A percentile compares a stretch with the other conserved stretches of the same genome.
These are phyloP conservation scores for Camellia sinensis DNA, from an alignment of 148 eudicot species.

Conservation along the genomic window DNA sequence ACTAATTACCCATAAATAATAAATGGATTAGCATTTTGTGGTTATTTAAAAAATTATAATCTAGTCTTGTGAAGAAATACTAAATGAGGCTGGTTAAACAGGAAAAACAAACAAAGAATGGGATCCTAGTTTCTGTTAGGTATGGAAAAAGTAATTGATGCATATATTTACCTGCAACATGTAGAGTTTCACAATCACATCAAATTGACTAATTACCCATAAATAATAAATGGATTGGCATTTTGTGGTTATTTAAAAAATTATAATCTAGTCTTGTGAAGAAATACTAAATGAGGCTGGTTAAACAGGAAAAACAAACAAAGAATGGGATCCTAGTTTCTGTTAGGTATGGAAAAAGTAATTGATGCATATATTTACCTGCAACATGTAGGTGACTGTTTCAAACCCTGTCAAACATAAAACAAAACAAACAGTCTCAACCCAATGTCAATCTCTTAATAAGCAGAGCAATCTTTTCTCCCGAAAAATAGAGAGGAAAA, in stretches of 20 bases:
- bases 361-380: slow-evolving; percentile 36
- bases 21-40: not conserved
- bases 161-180: slow-evolving; percentile 65
- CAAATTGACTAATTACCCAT: not conserved
- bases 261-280: not conserved
- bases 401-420: slow-evolving; percentile 62
- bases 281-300: not conserved
- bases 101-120: not conserved
- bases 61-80: not conserved
- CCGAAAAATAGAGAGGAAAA: not conserved
- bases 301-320: not conserved
- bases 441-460: not conserved
- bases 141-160: not conserved
- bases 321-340: not conserved
- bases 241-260: not conserved
- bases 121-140: not conserved
- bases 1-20: not conserved
- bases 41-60: not conserved
- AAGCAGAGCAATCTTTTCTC: slow-evolving; percentile 2
- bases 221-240: not conserved
- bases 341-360: not conserved
- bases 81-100: not conserved
- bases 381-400: slow-evolving; percentile 92
- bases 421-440: slow-evolving; percentile 4
- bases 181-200: slow-evolving; percentile 31